Conservation (phyloP, 306 rosid species). For the Begonia masoniana region DNA sequence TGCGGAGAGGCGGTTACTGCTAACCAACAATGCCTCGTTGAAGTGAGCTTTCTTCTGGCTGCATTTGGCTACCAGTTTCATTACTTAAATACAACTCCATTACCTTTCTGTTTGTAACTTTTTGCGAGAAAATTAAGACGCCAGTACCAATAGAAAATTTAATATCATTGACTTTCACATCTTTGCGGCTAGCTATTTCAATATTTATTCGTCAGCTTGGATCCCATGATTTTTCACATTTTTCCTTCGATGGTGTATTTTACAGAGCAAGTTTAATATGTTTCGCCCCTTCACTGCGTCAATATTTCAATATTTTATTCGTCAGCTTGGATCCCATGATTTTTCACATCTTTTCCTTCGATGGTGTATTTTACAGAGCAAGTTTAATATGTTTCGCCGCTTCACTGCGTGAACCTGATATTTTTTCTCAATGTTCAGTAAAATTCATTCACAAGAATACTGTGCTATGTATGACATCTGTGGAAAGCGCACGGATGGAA, state of each 20-base stretch:
- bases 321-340: too few relatives aligned
- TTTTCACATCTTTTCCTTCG: neutral
- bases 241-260: neutral
- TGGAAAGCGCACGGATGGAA: conserved; percentile 75
- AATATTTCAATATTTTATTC: too few relatives aligned
- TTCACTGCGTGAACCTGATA: neutral
- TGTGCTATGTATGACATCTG: conserved; percentile 88
- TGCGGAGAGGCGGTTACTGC: conserved; percentile 38
- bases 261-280: neutral
- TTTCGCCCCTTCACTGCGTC: neutral
- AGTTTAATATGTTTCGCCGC: conserved; percentile 1
- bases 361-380: neutral
- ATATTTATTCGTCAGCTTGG: too few relatives aligned
- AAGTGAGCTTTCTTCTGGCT: conserved; percentile 14
- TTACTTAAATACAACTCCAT: neutral
- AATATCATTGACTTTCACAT: neutral
- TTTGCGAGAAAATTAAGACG: neutral
- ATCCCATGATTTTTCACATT: too few relatives aligned
- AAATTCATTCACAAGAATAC: conserved; percentile 53
- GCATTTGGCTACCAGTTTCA: neutral
- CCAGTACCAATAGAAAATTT: neutral
- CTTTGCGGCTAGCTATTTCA: too few relatives aligned
- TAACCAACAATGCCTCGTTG: conserved; percentile 27
- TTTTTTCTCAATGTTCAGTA: conserved; percentile 21
- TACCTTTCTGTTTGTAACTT: neutral